Evolutionary conservation across 1,284 basidiomycete genomes (phyloP), one percentile per base, ranked within the genome.

Genomic region (Microstroma glucosiphilum): DNA sequence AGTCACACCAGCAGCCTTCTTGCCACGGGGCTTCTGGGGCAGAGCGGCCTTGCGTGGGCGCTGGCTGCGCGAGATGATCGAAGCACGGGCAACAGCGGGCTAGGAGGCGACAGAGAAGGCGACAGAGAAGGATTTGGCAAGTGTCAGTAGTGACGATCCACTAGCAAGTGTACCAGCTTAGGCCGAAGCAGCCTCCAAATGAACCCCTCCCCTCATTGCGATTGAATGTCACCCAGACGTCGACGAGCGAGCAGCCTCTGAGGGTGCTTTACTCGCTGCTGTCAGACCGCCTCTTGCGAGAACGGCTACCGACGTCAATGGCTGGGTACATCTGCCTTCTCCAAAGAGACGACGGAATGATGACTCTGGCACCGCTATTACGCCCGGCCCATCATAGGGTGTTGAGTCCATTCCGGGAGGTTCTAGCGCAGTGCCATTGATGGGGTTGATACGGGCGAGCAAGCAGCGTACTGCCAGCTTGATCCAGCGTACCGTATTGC

Each of bases 401-500:
- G 59, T 21, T 6, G 46, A 40, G 15, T 17, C 54, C 51, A 42
- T 19, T 40, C 73, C 70, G 75, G 76, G 66, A 75, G 76, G 76
- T 77, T 78, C 76, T 78, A 78, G 76, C 73, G 72, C 64, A 58
- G 70, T 78, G 76, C 75, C 63, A 19, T 37, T 37, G 4, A 37
- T 37, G 30, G 30, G 30, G 30, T 9, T 37, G 30, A 9, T 37
- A 37, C 30, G 30, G 30, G 30, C 30, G 30, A 37, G 30, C 3
- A 3, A 9, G 30, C 30, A 37, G 30, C 30, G 4, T 37, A 3
- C 9, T 37, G 30, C 30, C 4, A 37, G 30, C 30, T 37, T 3
- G 4, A 9, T 37, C 17, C 30, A 37, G 48, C 48, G 48, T 19
- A 19, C 19, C 48, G 48, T 37, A 25, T 19, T 19, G 21, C 43